Evolutionary conservation across 257 asterid genomes (phyloP).

Genomic region (Phtheirospermum japonicum): DNA sequence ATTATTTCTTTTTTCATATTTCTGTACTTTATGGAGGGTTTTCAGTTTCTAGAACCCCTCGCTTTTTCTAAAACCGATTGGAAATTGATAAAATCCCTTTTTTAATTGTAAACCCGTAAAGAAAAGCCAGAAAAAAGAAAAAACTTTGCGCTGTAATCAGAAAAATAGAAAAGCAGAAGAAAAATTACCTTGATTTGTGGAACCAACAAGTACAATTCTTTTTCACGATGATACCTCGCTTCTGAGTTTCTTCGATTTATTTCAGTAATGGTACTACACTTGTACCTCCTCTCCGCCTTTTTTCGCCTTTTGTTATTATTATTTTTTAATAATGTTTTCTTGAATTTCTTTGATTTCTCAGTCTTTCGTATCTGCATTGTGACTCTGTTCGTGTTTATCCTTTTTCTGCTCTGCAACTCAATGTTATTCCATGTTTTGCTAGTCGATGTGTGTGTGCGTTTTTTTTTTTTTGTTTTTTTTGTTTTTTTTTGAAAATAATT

Average conservation of each 20-base stretch:
- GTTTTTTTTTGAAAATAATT: too few relatives aligned
- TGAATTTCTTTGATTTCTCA: not conserved
- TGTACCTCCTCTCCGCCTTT: not conserved
- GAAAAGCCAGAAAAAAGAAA: too few relatives aligned
- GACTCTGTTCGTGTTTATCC: not conserved
- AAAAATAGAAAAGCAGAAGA: too few relatives aligned
- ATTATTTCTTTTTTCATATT: too few relatives aligned
- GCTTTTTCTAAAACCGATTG: too few relatives aligned
- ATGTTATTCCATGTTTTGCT: not conserved
- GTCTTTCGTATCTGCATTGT: not conserved
- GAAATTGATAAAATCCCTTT: too few relatives aligned
- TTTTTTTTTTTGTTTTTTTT: not conserved
- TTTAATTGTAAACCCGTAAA: too few relatives aligned
- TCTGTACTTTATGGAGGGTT: too few relatives aligned
- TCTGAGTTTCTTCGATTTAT: conserved; percentile 1
- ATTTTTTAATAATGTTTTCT: not conserved
- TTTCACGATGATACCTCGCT: not conserved
- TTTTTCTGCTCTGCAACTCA: not conserved
- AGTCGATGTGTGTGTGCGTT: too few relatives aligned
- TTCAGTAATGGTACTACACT: not conserved
- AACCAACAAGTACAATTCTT: not conserved
- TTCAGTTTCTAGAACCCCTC: too few relatives aligned
- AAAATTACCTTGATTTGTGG: too few relatives aligned
- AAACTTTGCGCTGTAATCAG: not conserved
- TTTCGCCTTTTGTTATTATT: not conserved